Evolutionary conservation across 768 basidiomycete species (phyloP).

Genomic region (Rhodocollybia butyracea): DNA sequence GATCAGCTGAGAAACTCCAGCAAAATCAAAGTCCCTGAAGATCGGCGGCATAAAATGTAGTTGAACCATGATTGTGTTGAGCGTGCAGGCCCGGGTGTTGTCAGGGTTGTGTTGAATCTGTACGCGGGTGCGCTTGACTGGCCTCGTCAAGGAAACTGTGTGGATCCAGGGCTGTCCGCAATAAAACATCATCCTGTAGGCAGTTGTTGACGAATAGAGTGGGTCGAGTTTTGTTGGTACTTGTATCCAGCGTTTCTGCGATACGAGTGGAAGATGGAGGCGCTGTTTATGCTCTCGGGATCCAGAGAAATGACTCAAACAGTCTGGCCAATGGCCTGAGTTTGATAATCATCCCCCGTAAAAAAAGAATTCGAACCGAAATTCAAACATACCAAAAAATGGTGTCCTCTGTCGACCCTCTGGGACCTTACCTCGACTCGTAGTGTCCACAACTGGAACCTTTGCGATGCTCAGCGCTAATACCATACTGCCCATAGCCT

Average conservation of each 20-base stretch:
- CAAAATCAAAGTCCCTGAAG: slow-evolving; percentile 93
- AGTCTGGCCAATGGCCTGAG: slow-evolving; percentile 94
- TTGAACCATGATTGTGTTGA: slow-evolving; percentile 97
- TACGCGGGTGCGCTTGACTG: slow-evolving; percentile 84
- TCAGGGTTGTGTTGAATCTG: slow-evolving; percentile 84
- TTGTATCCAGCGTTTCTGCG: slow-evolving; percentile 95
- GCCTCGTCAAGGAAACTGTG: slow-evolving; percentile 89
- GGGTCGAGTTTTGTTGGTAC: slow-evolving; percentile 92
- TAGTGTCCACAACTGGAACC: too few relatives aligned
- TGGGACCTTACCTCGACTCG: too few relatives aligned
- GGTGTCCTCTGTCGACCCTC: slow-evolving; percentile 91
- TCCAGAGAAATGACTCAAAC: slow-evolving; percentile 97
- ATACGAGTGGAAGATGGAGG: slow-evolving; percentile 96
- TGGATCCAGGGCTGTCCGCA: slow-evolving; percentile 94
- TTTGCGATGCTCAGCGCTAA: slow-evolving; percentile 91
- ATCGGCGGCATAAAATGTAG: slow-evolving; percentile 98
- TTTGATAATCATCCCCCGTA: not conserved
- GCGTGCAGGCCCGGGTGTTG: slow-evolving; percentile 91
- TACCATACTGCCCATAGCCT: slow-evolving; percentile 95
- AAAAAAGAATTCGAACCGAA: too few relatives aligned
- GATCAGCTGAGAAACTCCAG: slow-evolving; percentile 96
- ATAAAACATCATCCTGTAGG: slow-evolving; percentile 89
- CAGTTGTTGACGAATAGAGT: slow-evolving; percentile 99
- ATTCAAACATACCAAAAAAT: slow-evolving; percentile 74
- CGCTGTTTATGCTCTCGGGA: slow-evolving; percentile 91